phyloP scores from a whole-genome alignment of 139 green algal genomes.

The Tetraselmis striata region DNA sequence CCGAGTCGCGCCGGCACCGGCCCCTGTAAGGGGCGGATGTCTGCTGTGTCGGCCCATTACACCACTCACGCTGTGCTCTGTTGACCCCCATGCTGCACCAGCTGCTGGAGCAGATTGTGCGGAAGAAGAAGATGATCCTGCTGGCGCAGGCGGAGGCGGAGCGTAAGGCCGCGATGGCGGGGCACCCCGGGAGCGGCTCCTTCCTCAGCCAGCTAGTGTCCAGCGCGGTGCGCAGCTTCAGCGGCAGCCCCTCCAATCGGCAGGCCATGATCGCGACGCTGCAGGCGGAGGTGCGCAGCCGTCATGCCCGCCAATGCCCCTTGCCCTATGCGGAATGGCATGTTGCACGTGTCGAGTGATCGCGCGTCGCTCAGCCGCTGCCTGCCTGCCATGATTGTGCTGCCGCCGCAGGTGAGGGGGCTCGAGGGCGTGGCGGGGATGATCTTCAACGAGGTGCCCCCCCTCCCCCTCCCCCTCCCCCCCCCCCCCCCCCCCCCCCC shows the following conservation, averaged over 20 bases:
- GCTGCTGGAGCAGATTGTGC: slow-evolving; percentile 40
- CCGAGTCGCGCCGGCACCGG: too few species aligned
- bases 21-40: too few species aligned
- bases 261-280: slow-evolving; percentile 44
- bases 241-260: slow-evolving; percentile 10
- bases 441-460: slow-evolving; percentile 33
- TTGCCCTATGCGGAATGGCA: too few species aligned
- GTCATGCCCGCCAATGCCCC: too few species aligned
- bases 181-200: slow-evolving; percentile 13
- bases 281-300: slow-evolving; percentile 46
- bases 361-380: not conserved
- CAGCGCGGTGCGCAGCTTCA: slow-evolving; percentile 28
- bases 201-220: slow-evolving; percentile 38
- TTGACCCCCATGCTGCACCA: slow-evolving; percentile 17
- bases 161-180: slow-evolving; percentile 4
- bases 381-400: not conserved
- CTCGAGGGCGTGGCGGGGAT: slow-evolving; percentile 49
- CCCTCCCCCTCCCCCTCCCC: too few species aligned
- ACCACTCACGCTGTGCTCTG: too few species aligned
- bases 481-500: too few species aligned
- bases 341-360: too few species aligned
- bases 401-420: slow-evolving; percentile 18
- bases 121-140: slow-evolving; percentile 58
- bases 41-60: too few species aligned
- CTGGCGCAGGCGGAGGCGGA: slow-evolving; percentile 35